Base-by-base conservation (phyloP, 2,329 filamentous ascomycete genomes). In the Aspergillus unguis region DNA sequence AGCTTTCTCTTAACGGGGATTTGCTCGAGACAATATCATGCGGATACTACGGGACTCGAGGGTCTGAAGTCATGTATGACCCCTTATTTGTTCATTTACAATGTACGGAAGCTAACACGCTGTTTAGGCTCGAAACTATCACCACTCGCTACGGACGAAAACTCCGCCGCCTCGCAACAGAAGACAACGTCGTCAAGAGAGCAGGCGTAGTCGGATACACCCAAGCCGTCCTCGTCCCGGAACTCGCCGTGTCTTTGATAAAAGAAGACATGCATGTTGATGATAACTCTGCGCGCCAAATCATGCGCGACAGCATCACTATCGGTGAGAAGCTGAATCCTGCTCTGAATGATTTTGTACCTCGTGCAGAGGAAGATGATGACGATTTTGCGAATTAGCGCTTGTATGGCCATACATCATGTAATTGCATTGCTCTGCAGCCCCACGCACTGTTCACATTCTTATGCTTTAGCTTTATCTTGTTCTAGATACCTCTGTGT, bases 11-110 rank as follows among this genome's bases (percentile, higher is more conserved):
- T 23, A 68, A 65, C 52, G 70, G 62, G n/a, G 68, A 65, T 50
- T 66, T 65, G 4, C 73, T 82, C 28, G 76, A 80, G 44, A 79
- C 76, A 50, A 77, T 86, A 29, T 85, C 81, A 3, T 87, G 88
- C 7, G 91, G 91, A 0, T 96, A 95, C 71, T 96, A 95, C 70
- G 91, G 91, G 1, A 81, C 85, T 2, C 81, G 85, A 23, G 91
- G 91, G 1, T 78, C 87, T 47, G 82, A 82, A 44, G 72, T 81
- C 47, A 89, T 96, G 80, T 87, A 84, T 49, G 28, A 17, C 28
- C 42, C 41, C 38, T 28, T 49, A 50, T 45, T 17, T 36, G 29
- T 55, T 50, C 23, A 46, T 40, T 52, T 49, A 11, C 53, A 50
- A 8, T 26, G 17, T 17, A 17, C 8, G 10, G 49, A 33, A 10